These are phyloP conservation scores for Daldinia vernicosa DNA, from an alignment of 495 filamentous ascomycete species.

Conservation along the genomic window DNA sequence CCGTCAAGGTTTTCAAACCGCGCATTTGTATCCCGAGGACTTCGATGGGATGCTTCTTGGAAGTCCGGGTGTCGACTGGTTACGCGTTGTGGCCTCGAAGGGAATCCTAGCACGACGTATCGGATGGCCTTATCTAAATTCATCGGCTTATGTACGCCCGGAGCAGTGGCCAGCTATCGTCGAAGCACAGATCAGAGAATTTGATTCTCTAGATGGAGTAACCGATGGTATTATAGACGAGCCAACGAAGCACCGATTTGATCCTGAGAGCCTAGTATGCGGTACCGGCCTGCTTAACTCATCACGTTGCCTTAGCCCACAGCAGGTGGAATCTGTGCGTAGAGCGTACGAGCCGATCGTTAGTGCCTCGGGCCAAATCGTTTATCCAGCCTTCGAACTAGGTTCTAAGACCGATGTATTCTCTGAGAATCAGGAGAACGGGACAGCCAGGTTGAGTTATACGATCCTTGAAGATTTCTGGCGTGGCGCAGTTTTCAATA, in stretches of 20 bases:
- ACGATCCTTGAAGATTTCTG: slow-evolving; percentile 30
- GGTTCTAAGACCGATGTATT: not conserved
- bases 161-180: not conserved
- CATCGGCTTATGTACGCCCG: not conserved
- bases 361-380: not conserved
- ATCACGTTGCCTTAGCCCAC: not conserved
- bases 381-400: not conserved
- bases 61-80: slow-evolving; percentile 23
- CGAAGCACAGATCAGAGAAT: not conserved
- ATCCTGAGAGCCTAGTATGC: not conserved
- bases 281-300: not conserved
- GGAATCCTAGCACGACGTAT: slow-evolving; percentile 21
- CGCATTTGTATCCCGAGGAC: slow-evolving; percentile 19
- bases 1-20: slow-evolving; percentile 12
- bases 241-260: not conserved
- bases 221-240: not conserved
- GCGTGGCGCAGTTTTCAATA: slow-evolving; percentile 22
- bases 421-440: not conserved
- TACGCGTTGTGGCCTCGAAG: slow-evolving; percentile 26
- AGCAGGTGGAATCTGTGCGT: not conserved
- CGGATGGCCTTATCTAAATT: not conserved
- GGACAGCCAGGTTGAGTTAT: slow-evolving; percentile 13
- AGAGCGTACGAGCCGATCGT: not conserved
- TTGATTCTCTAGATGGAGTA: not conserved
- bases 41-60: slow-evolving; percentile 22